phyloP scores from a whole-genome alignment of 345 rosid species.

The Salix brachista region DNA sequence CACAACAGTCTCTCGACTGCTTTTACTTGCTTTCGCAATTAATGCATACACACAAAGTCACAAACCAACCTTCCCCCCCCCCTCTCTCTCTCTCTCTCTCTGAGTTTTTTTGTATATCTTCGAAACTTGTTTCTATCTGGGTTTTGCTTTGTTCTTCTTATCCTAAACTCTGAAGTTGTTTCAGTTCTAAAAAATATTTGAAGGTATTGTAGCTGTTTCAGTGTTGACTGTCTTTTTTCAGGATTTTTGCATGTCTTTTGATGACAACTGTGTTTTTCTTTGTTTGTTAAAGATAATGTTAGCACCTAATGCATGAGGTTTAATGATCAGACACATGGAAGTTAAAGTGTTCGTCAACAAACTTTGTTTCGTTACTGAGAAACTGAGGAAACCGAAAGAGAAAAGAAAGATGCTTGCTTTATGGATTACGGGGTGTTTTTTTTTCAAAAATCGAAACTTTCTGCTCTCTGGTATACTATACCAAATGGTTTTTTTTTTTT shows the following conservation, averaged over 20 bases:
- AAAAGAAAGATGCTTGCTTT: not conserved
- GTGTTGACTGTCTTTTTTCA: not conserved
- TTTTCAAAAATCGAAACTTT: not conserved
- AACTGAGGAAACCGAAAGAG: not conserved
- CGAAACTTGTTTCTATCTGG: not conserved
- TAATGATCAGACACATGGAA: not conserved
- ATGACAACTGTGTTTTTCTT: not conserved
- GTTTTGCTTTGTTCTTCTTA: not conserved
- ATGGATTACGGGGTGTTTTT: not conserved
- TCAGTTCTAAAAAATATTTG: not conserved
- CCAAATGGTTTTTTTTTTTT: not conserved
- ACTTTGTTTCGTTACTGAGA: not conserved
- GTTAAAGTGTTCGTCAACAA: not conserved
- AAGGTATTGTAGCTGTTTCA: slow-evolving; percentile 14
- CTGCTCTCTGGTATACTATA: not conserved
- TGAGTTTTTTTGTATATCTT: not conserved
- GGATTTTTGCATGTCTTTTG: not conserved
- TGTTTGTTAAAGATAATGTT: not conserved
- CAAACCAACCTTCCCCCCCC: not conserved
- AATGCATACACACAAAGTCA: slow-evolving; percentile 20
- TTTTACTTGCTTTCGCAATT: no score
- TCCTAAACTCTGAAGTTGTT: not conserved
- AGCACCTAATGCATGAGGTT: not conserved
- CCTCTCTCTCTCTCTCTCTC: not conserved
- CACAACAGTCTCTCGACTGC: no score